Percentiles rank a stretch among this genome's conserved stretches.
Evolutionary conservation across 495 filamentous ascomycete genomes (phyloP).

Genomic region (Tuber indicum): DNA sequence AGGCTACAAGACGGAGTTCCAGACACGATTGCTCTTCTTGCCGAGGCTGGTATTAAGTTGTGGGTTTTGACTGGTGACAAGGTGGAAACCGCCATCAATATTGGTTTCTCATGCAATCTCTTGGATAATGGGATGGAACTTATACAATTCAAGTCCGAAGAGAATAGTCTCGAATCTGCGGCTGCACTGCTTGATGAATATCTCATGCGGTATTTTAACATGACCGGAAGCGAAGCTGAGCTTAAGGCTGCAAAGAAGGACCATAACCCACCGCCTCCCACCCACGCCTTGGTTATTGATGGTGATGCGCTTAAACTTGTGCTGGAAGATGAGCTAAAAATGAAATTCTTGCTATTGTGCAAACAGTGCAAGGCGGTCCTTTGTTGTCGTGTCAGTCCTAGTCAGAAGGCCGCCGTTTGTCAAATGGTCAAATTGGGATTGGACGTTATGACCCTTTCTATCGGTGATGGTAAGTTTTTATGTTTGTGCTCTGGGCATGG

Average conservation of each 20-base stretch:
- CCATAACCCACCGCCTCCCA: conserved; percentile 76
- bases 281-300: conserved; percentile 95
- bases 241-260: conserved; percentile 68
- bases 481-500: background rate
- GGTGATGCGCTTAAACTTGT: conserved; percentile 90
- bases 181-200: conserved; percentile 65
- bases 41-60: conserved; percentile 94
- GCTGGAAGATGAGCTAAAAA: conserved; percentile 70
- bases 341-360: conserved; percentile 90
- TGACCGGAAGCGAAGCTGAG: conserved; percentile 85
- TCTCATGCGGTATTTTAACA: conserved; percentile 58
- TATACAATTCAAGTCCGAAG: conserved; percentile 78
- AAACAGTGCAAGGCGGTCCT: conserved; percentile 96
- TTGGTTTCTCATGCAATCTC: conserved; percentile 97
- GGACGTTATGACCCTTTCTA: conserved; percentile 93
- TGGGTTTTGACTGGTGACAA: conserved; percentile 99
- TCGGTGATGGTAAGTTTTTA: conserved; percentile 66
- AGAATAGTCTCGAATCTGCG: conserved; percentile 60
- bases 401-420: conserved; percentile 96
- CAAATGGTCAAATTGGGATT: conserved; percentile 88
- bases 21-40: conserved; percentile 88
- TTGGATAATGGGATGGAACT: conserved; percentile 97
- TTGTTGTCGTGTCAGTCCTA: conserved; percentile 94
- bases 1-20: conserved; percentile 95
- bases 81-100: conserved; percentile 99